Evolutionary conservation across 345 rosid species (phyloP).

Genomic region (Pelargonium nanum): DNA sequence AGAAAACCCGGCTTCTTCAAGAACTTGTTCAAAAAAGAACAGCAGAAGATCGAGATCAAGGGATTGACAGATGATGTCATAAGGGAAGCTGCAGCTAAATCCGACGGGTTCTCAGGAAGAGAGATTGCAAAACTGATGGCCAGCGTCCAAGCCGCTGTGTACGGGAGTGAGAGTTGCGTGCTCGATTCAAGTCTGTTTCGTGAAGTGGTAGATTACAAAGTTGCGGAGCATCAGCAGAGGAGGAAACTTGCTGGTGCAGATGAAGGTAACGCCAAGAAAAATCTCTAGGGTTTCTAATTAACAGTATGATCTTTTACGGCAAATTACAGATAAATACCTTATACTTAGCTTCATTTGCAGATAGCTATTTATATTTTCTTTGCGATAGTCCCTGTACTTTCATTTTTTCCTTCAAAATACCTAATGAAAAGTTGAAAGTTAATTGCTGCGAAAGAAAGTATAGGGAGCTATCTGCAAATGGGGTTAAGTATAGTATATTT

Average conservation of each 20-base stretch:
- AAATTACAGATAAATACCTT: too few species aligned
- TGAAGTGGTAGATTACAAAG: constrained; percentile 79
- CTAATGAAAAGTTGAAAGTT: too few species aligned
- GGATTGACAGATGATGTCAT: constrained; percentile 65
- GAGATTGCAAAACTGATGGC: constrained; percentile 93
- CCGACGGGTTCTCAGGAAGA: constrained; percentile 81
- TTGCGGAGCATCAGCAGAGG: constrained; percentile 73
- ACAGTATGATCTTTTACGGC: too few species aligned
- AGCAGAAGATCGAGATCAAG: constrained; percentile 62
- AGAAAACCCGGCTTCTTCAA: constrained; percentile 42
- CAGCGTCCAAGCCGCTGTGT: constrained; percentile 83
- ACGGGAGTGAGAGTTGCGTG: constrained; percentile 65
- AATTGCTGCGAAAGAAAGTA: too few species aligned
- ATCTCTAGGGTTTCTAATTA: background rate
- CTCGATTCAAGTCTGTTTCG: constrained; percentile 55
- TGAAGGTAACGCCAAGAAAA: constrained; percentile 5
- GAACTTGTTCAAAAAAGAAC: constrained; percentile 44
- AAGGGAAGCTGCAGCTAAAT: constrained; percentile 77
- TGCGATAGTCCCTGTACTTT: too few species aligned
- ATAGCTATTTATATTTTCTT: too few species aligned
- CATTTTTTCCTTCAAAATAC: too few species aligned
- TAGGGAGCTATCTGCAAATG: too few species aligned
- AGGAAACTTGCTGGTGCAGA: constrained; percentile 40
- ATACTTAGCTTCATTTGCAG: too few species aligned
- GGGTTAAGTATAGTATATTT: too few species aligned